These are phyloP conservation scores for Jamesozyma hellenica DNA, from an alignment of 805 yeast species.

Conservation along the genomic window DNA sequence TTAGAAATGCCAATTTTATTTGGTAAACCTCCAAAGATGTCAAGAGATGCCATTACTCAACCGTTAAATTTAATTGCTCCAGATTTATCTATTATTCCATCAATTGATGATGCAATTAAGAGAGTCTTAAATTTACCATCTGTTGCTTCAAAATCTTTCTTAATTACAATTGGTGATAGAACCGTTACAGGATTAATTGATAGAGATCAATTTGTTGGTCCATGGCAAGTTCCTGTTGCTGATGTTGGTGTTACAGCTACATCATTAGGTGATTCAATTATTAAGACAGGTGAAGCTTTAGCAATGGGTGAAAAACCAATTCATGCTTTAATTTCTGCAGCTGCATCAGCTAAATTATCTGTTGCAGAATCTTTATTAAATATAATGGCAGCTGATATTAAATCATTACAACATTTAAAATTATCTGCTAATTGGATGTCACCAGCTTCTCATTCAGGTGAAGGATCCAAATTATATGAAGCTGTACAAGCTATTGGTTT, in stretches of 20 bases:
- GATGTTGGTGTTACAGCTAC: conserved; percentile 96
- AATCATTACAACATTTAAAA: conserved; percentile 62
- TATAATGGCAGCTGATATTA: conserved; percentile 80
- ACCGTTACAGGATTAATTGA: conserved; percentile 95
- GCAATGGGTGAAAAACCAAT: conserved; percentile 96
- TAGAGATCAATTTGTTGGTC: conserved; percentile 97
- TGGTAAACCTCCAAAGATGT: conserved; percentile 95
- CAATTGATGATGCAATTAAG: conserved; percentile 54
- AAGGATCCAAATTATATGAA: conserved; percentile 88
- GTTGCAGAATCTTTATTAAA: conserved; percentile 92
- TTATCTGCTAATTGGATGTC: conserved; percentile 99
- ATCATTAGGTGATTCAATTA: conserved; percentile 63
- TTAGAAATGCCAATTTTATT: conserved; percentile 89
- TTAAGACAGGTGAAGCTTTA: conserved; percentile 88
- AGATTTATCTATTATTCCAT: conserved; percentile 30
- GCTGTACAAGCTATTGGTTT: conserved; percentile 95
- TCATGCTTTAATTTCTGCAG: conserved; percentile 75
- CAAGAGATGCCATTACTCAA: conserved; percentile 59
- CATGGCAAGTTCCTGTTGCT: conserved; percentile 99
- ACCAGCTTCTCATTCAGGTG: conserved; percentile 89
- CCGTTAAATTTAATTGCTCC: conserved; percentile 39
- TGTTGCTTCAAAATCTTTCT: conserved; percentile 88
- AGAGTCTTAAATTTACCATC: conserved; percentile 85
- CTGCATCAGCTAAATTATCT: conserved; percentile 88
- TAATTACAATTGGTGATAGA: conserved; percentile 97